Base-by-base conservation (phyloP, 306 rosid genomes). In the Acmispon strigosus region DNA sequence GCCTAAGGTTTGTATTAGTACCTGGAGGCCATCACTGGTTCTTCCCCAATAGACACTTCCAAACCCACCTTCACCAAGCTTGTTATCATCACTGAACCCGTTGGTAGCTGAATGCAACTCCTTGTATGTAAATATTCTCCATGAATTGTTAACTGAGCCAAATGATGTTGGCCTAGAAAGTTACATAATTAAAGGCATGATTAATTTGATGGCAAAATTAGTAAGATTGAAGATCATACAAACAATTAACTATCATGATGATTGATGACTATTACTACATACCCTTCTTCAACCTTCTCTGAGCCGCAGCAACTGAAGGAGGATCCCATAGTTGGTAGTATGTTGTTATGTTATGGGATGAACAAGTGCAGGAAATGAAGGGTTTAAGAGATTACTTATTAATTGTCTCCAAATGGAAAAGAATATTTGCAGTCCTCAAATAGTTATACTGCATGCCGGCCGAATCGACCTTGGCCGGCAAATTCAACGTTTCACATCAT, bases 41-140 rank as follows among this genome's bases (percentile, higher is more conserved):
- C 85, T 89, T 24, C 92, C 96, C 98, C 96, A 83, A 11, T 85
- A 90, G 4, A 92, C 91, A 62, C 92, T 92, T 69, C 98, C 98
- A 79, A 89, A 88, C 0, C 98, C 98, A 50, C 98, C 96, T 79
- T 92, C 96, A 69, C 96, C 96, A 53, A 92, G 98, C 75, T 83
- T 80, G 20, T 87, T 78, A 15, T 93, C 94, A 2, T 88, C 92
- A 45, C 85, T 82, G 53, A 90, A 93, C 9, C 98, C 98, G 1
- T 86, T 86, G 0, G 98, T 93, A 10, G 98, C 96, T 5, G 76
- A 45, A 43, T 93, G 89, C 87, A 93, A 62, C 77, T 93, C 98
- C 82, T 87, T 90, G 87, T 85, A 88, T 1, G 90, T 78, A 81
- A 85, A 93, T 51, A 90, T 88, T 73, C 96, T 88, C 98, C 98